Percentiles rank a stretch among this genome's conserved stretches.
Evolutionary conservation across 2,329 filamentous ascomycete species (phyloP).

Genomic region (Alternaria arborescens): DNA sequence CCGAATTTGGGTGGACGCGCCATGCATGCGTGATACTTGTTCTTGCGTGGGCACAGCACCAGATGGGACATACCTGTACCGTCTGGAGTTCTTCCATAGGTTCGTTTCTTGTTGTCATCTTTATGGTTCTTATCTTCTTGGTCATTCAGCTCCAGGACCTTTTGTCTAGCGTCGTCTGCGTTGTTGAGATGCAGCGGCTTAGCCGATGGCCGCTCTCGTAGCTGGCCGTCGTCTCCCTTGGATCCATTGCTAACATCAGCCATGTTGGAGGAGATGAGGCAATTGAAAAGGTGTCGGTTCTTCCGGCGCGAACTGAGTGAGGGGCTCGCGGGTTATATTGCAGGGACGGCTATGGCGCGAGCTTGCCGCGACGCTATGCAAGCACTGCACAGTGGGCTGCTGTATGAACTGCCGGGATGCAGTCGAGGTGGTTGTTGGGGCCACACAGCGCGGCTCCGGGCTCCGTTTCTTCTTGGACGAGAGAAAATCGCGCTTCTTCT

Average conservation of each 20-base stretch:
- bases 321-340: slow-evolving; percentile 31
- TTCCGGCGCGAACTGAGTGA: slow-evolving; percentile 21
- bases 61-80: slow-evolving; percentile 75
- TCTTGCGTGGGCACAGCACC: background rate
- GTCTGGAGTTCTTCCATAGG: slow-evolving; percentile 88
- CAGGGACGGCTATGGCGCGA: slow-evolving; percentile 29
- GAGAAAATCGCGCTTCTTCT: slow-evolving; percentile 3
- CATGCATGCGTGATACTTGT: slow-evolving; percentile 4
- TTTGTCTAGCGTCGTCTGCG: slow-evolving; percentile 54
- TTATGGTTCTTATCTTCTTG: slow-evolving; percentile 58
- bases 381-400: slow-evolving; percentile 32
- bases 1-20: background rate
- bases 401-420: slow-evolving; percentile 28
- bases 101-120: slow-evolving; percentile 71
- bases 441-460: slow-evolving; percentile 4
- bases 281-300: slow-evolving; percentile 24
- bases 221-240: slow-evolving; percentile 40
- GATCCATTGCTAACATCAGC: slow-evolving; percentile 30
- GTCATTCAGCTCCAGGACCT: slow-evolving; percentile 61
- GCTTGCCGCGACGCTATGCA: slow-evolving; percentile 40
- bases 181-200: slow-evolving; percentile 42
- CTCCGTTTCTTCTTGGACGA: slow-evolving; percentile 2
- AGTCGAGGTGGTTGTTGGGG: slow-evolving; percentile 22
- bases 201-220: slow-evolving; percentile 41
- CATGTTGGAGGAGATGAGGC: slow-evolving; percentile 33